Evolutionary conservation across 495 filamentous ascomycete genomes (phyloP).

Genomic region (Aspergillus haitiensis): DNA sequence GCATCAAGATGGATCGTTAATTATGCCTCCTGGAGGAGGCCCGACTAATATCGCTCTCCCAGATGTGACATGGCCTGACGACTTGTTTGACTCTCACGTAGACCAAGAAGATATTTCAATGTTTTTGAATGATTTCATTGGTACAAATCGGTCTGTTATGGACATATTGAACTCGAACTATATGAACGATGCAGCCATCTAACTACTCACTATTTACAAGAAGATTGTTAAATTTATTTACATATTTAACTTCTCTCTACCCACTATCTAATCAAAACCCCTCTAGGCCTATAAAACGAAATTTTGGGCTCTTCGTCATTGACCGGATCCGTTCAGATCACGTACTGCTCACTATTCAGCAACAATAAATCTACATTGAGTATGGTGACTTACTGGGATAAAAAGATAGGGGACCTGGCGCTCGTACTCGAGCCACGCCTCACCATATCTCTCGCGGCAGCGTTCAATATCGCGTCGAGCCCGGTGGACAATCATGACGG

Average conservation of each 20-base stretch:
- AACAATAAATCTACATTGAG: background rate
- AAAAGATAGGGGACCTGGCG: conserved; percentile 84
- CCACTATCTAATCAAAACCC: background rate
- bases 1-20: conserved; percentile 28
- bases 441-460: conserved; percentile 84
- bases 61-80: conserved; percentile 27
- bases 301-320: background rate
- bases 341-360: conserved; percentile 19
- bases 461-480: conserved; percentile 75
- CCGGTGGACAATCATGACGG: conserved; percentile 84
- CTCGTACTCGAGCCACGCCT: conserved; percentile 88
- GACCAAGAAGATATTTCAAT: conserved; percentile 28
- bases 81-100: conserved; percentile 22
- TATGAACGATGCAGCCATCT: conserved; percentile 17
- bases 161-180: conserved; percentile 28
- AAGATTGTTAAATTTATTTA: background rate
- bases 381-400: conserved; percentile 73
- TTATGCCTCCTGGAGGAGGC: conserved; percentile 21
- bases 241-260: background rate
- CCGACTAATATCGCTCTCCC: conserved; percentile 26
- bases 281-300: background rate
- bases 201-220: background rate
- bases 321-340: conserved; percentile 13
- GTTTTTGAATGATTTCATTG: conserved; percentile 33
- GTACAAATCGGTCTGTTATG: conserved; percentile 27